Evolutionary conservation across 2,329 filamentous ascomycete species (phyloP).

Genomic region (Arthrocladium fulminans): DNA sequence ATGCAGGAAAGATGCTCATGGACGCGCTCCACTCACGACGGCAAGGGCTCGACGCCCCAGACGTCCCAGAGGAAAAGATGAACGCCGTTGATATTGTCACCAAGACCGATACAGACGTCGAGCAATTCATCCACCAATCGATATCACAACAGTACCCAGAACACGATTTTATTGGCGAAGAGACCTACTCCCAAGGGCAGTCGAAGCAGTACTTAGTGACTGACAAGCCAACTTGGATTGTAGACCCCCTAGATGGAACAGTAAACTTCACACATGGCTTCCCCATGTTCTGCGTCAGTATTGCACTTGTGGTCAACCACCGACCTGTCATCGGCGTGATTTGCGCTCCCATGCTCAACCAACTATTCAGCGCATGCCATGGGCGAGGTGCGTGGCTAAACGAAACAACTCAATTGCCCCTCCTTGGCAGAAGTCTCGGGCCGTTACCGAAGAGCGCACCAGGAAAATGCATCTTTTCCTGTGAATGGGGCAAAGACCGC

Average conservation of each 20-base stretch:
- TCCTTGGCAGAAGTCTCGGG: slow-evolving; percentile 50
- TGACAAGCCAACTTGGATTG: slow-evolving; percentile 60
- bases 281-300: slow-evolving; percentile 73
- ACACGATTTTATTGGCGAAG: slow-evolving; percentile 71
- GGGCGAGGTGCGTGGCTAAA: slow-evolving; percentile 63
- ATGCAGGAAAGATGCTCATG: slow-evolving; percentile 60
- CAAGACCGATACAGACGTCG: slow-evolving; percentile 49
- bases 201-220: slow-evolving; percentile 61
- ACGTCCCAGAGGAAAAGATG: slow-evolving; percentile 54
- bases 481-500: slow-evolving; percentile 73
- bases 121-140: slow-evolving; percentile 56
- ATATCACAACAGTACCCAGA: slow-evolving; percentile 54
- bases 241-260: slow-evolving; percentile 70
- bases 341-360: slow-evolving; percentile 60
- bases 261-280: slow-evolving; percentile 76
- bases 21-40: slow-evolving; percentile 53
- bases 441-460: slow-evolving; percentile 57
- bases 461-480: slow-evolving; percentile 61
- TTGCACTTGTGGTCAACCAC: slow-evolving; percentile 55
- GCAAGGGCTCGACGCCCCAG: slow-evolving; percentile 15
- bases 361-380: slow-evolving; percentile 59
- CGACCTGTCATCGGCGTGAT: slow-evolving; percentile 61
- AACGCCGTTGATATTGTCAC: background rate
- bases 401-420: slow-evolving; percentile 52
- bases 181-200: slow-evolving; percentile 60